phyloP scores from a whole-genome alignment of 805 yeast genomes.

The Torulaspora microellipsoides region DNA sequence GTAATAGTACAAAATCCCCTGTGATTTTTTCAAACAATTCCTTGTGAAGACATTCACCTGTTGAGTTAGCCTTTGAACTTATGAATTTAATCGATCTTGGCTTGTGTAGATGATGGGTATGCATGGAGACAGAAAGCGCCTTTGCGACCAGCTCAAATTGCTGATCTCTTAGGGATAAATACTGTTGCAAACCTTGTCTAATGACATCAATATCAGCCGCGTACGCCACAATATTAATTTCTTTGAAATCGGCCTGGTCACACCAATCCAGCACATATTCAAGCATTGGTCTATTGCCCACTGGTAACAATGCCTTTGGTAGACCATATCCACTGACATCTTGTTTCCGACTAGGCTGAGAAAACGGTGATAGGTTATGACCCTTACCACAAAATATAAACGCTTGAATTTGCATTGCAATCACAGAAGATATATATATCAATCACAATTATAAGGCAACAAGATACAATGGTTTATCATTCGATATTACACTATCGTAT shows the following conservation, averaged over 20 bases:
- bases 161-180: constrained; percentile 39
- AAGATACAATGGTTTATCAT: too few relatives aligned
- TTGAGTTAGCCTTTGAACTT: constrained; percentile 44
- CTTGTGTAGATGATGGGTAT: constrained; percentile 27
- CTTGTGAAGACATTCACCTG: constrained; percentile 56
- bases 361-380: constrained; percentile 62
- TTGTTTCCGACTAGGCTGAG: constrained; percentile 36
- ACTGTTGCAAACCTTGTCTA: constrained; percentile 44
- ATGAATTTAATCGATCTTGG: constrained; percentile 41
- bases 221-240: constrained; percentile 59
- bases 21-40: constrained; percentile 41
- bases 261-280: constrained; percentile 92
- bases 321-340: constrained; percentile 46
- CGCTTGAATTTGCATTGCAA: constrained; percentile 87
- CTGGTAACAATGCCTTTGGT: constrained; percentile 82
- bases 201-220: constrained; percentile 45
- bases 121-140: constrained; percentile 21
- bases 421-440: too few relatives aligned
- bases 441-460: too few relatives aligned
- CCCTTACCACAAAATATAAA: constrained; percentile 88
- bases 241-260: constrained; percentile 72
- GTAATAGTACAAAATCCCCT: constrained; percentile 70
- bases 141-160: constrained; percentile 27
- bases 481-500: too few relatives aligned
- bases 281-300: constrained; percentile 86